These are phyloP conservation scores for Plasmodiophora brassicae DNA, from an alignment of 208 protist genomes.

Conservation along the genomic window DNA sequence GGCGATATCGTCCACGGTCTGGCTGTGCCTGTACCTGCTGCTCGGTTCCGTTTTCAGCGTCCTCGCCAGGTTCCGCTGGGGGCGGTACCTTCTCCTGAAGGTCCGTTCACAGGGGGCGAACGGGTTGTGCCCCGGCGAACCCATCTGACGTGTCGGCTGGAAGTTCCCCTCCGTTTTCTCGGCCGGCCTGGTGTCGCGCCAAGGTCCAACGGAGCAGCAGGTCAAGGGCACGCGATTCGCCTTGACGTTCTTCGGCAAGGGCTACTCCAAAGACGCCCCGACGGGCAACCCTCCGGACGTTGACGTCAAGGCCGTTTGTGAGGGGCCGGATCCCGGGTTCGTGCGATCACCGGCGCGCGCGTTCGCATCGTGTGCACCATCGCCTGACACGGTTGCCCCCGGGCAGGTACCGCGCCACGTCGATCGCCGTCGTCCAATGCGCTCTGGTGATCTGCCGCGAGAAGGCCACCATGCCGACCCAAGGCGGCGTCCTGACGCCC, in stretches of 20 bases:
- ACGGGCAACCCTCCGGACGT: not conserved
- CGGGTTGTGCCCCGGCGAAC: not conserved
- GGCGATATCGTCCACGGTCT: not conserved
- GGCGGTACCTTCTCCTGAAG: not conserved
- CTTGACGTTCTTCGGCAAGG: not conserved
- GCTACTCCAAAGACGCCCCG: not conserved
- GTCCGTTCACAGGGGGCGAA: not conserved
- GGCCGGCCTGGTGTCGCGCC: not conserved
- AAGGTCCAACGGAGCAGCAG: not conserved
- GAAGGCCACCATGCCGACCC: not conserved
- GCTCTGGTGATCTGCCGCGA: not conserved
- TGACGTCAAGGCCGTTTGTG: not conserved
- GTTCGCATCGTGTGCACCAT: not conserved
- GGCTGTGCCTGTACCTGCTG: not conserved
- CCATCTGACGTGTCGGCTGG: not conserved
- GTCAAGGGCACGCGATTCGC: not conserved
- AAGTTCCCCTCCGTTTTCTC: not conserved
- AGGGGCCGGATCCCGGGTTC: not conserved
- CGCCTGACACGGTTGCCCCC: no score
- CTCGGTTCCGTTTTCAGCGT: not conserved
- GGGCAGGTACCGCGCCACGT: not conserved
- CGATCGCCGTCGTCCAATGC: not conserved
- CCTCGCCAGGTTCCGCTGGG: not conserved
- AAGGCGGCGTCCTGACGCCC: not conserved
- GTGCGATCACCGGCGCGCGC: not conserved